Conservation (phyloP, 1,284 basidiomycete species). For the Trichosporon sp. region DNA sequence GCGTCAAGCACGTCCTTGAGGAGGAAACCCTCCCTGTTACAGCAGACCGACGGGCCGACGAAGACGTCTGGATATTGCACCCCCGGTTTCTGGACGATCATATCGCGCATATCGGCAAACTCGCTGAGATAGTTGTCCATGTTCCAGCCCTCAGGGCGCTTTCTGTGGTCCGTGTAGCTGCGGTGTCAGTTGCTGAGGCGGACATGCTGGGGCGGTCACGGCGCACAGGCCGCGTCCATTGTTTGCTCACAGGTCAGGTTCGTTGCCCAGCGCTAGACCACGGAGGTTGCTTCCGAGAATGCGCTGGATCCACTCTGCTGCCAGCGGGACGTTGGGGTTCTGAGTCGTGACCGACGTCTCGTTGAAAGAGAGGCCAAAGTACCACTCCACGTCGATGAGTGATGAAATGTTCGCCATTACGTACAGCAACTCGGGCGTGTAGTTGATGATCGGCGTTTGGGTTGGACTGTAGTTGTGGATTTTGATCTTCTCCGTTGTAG, state of each 20-base stretch:
- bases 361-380: conserved; percentile 56
- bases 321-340: conserved; percentile 53
- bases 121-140: conserved; percentile 54
- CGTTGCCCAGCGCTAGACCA: conserved; percentile 59
- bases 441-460: conserved; percentile 57
- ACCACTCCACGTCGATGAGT: conserved; percentile 58
- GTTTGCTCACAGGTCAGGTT: conserved; percentile 58
- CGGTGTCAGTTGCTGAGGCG: background rate
- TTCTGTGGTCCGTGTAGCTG: conserved; percentile 36
- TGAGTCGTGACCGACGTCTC: conserved; percentile 42
- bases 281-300: conserved; percentile 59
- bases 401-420: conserved; percentile 57
- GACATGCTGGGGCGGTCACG: background rate
- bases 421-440: conserved; percentile 57
- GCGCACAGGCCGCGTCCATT: background rate
- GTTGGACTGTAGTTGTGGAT: conserved; percentile 20
- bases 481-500: conserved; percentile 49
- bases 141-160: conserved; percentile 45
- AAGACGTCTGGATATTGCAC: conserved; percentile 50
- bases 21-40: conserved; percentile 50
- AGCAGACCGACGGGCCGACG: conserved; percentile 59
- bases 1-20: conserved; percentile 55
- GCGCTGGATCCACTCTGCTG: conserved; percentile 52
- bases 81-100: no score
- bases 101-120: conserved; percentile 50